phyloP scores from a whole-genome alignment of 1,284 basidiomycete species.

The Golubevia pallescens region DNA sequence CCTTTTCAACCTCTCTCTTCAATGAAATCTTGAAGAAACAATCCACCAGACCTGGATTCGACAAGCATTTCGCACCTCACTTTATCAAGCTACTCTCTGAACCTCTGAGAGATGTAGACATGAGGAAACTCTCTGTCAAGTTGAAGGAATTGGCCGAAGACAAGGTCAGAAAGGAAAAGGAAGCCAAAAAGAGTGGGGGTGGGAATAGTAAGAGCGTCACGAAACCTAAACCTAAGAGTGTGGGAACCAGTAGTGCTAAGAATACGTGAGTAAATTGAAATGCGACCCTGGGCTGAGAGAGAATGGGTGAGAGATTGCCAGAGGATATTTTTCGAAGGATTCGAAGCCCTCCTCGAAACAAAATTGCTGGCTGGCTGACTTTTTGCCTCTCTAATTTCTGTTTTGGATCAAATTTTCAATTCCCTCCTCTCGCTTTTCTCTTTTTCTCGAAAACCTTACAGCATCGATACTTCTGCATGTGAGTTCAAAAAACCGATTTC shows the following conservation, averaged over 20 bases:
- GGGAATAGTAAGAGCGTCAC: too few species aligned
- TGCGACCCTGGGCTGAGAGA: not conserved
- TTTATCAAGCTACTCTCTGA: conserved; percentile 28
- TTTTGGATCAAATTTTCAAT: not conserved
- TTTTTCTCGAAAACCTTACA: conserved; percentile 4
- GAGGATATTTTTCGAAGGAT: not conserved
- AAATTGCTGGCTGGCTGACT: too few species aligned
- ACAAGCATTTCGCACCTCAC: conserved; percentile 52
- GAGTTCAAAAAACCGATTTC: conserved; percentile 5
- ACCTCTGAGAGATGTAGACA: conserved; percentile 50
- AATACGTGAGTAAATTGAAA: conserved; percentile 24
- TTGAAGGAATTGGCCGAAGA: conserved; percentile 53
- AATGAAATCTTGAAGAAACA: conserved; percentile 39
- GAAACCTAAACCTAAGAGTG: conserved; percentile 43
- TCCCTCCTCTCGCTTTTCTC: not conserved
- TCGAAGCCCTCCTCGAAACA: too few species aligned
- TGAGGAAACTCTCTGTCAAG: conserved; percentile 41
- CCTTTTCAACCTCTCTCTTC: conserved; percentile 31
- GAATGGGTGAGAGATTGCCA: not conserved
- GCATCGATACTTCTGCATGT: conserved; percentile 49
- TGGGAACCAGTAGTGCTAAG: conserved; percentile 52
- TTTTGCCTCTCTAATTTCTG: too few species aligned
- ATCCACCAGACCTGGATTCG: conserved; percentile 43
- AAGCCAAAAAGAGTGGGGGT: too few species aligned
- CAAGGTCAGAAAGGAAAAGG: conserved; percentile 29